A percentile compares a stretch with the other conserved stretches of the same genome.
These are phyloP conservation scores for Neoboletus subvelutipes DNA, from an alignment of 768 basidiomycete species.

Conservation along the genomic window DNA sequence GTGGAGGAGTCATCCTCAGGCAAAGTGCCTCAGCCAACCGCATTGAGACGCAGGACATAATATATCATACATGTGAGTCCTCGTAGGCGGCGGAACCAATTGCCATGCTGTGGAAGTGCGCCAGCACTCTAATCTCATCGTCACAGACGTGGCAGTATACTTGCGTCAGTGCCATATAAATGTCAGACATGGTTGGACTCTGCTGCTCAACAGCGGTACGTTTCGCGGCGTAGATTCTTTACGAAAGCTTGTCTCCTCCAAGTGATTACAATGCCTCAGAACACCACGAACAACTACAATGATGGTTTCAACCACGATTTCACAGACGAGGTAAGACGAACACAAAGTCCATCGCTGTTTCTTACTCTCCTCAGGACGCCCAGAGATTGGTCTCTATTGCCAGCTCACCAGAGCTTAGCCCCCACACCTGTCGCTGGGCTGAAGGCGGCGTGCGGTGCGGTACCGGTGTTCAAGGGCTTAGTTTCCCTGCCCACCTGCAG, in stretches of 20 bases:
- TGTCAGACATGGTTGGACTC: not conserved
- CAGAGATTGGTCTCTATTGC: constrained; percentile 27
- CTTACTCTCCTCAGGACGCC: constrained; percentile 23
- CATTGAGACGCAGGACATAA: constrained; percentile 3
- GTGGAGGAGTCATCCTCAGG: not conserved
- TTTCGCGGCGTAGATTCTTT: not conserved
- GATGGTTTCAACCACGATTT: constrained; percentile 32
- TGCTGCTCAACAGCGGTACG: constrained; percentile 1
- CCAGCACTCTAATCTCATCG: not conserved
- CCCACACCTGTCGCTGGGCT: constrained; percentile 27
- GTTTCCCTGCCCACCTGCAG: constrained; percentile 18
- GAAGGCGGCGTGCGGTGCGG: constrained; percentile 14
- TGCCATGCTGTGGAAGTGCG: constrained; percentile 26
- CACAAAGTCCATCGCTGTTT: not conserved
- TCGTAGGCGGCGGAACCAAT: constrained; percentile 11
- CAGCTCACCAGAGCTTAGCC: constrained; percentile 27
- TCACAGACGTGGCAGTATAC: not conserved
- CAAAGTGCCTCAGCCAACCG: constrained; percentile 5
- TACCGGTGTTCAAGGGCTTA: constrained; percentile 15
- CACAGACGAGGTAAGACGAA: constrained; percentile 27
- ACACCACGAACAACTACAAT: constrained; percentile 5
- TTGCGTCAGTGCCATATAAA: constrained; percentile 21
- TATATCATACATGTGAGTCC: constrained; percentile 16
- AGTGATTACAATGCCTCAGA: constrained; percentile 20
- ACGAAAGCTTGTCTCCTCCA: not conserved